phyloP scores from a whole-genome alignment of 1,139 yeast species.

The Candida tetrigidarum region DNA sequence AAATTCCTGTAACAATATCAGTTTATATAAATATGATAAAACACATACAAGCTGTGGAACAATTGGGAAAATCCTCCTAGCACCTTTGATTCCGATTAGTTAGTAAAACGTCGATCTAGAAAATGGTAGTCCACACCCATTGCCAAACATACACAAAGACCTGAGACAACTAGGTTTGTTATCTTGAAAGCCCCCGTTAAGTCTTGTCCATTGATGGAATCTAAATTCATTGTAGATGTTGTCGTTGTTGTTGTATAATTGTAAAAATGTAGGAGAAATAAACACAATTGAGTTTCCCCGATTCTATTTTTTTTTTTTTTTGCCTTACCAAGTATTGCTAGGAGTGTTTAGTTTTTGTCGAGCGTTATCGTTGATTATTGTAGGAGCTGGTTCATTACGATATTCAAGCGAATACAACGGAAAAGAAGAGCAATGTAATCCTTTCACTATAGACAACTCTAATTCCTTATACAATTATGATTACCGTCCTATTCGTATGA shows the following conservation, averaged over 20 bases:
- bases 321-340: no score
- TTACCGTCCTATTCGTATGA: no score
- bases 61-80: constrained; percentile 64
- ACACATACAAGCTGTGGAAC: constrained; percentile 57
- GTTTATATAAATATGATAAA: no score
- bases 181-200: constrained; percentile 60
- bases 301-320: not conserved
- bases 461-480: no score
- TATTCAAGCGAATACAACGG: no score
- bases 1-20: no score
- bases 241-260: no score
- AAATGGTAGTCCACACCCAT: not conserved
- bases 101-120: constrained; percentile 20
- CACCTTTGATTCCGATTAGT: constrained; percentile 31
- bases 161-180: constrained; percentile 67
- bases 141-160: constrained; percentile 51
- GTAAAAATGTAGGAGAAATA: not conserved
- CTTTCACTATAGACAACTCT: no score
- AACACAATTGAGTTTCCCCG: not conserved
- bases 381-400: no score
- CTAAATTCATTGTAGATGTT: constrained; percentile 10
- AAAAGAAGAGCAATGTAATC: no score
- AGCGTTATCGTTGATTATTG: not conserved
- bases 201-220: constrained; percentile 32
- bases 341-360: no score